Evolutionary conservation across 2,329 filamentous ascomycete species (phyloP).

Genomic region (Torrubiellomyces zombiae): DNA sequence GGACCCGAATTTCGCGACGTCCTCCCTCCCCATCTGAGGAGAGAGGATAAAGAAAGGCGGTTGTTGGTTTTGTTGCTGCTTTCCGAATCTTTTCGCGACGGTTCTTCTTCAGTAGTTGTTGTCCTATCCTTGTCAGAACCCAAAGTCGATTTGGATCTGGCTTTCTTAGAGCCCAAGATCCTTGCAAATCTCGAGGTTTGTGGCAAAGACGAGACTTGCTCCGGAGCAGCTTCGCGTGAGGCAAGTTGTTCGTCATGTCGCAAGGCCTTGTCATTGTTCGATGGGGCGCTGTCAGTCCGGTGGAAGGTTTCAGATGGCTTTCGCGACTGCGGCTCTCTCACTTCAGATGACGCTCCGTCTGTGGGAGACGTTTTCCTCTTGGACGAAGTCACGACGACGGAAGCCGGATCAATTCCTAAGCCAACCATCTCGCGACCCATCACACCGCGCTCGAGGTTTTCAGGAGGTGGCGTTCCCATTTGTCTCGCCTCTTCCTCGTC

Average conservation of each 20-base stretch:
- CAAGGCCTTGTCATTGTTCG: slow-evolving; percentile 3
- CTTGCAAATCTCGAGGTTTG: slow-evolving; percentile 15
- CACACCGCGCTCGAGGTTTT: slow-evolving; percentile 43
- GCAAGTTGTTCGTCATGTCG: neutral
- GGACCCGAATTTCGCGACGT: slow-evolving; percentile 38
- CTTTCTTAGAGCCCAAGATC: slow-evolving; percentile 28
- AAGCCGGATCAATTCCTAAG: slow-evolving; percentile 38
- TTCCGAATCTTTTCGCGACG: slow-evolving; percentile 37
- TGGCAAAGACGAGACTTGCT: slow-evolving; percentile 8
- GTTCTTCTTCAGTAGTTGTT: slow-evolving; percentile 31
- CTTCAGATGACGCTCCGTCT: slow-evolving; percentile 10
- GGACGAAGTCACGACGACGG: slow-evolving; percentile 38
- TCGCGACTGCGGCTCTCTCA: slow-evolving; percentile 7
- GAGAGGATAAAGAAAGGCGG: slow-evolving; percentile 46
- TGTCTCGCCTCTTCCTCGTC: slow-evolving; percentile 38
- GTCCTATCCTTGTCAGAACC: slow-evolving; percentile 21
- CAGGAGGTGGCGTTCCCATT: slow-evolving; percentile 31
- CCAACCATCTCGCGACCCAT: slow-evolving; percentile 40
- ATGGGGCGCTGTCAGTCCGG: slow-evolving; percentile 11
- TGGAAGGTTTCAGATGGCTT: slow-evolving; percentile 14
- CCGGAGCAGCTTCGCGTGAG: slow-evolving; percentile 6
- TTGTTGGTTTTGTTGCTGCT: slow-evolving; percentile 25
- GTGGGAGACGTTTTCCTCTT: slow-evolving; percentile 22
- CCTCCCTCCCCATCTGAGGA: slow-evolving; percentile 56
- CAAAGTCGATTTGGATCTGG: slow-evolving; percentile 32